A percentile compares a stretch with the other conserved stretches of the same genome.
Evolutionary conservation across 306 rosid species (phyloP).

Genomic region (Malus sylvestris): DNA sequence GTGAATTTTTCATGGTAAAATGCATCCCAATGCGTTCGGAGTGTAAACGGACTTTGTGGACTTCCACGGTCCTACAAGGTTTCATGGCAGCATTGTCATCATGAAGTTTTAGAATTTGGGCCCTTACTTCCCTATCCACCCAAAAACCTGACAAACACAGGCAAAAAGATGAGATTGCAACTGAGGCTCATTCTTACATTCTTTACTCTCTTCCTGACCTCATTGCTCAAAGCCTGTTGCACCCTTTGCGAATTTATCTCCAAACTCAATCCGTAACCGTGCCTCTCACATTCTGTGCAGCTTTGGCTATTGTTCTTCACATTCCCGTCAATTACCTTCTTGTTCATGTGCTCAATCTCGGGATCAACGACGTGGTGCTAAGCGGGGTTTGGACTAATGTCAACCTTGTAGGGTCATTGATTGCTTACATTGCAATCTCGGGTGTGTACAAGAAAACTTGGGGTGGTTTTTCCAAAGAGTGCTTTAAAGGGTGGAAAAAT

Average conservation of each 20-base stretch:
- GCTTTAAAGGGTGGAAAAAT: constrained; percentile 43
- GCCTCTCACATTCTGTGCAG: constrained; percentile 68
- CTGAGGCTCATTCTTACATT: constrained; percentile 59
- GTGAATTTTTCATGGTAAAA: no score
- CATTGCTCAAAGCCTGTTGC: constrained; percentile 60
- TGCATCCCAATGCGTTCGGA: no score
- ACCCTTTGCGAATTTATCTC: constrained; percentile 72
- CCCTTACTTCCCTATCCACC: no score
- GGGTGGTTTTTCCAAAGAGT: constrained; percentile 45
- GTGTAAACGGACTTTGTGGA: no score
- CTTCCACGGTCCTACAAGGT: no score
- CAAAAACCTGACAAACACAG: no score
- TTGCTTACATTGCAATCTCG: constrained; percentile 45
- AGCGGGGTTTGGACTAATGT: constrained; percentile 76
- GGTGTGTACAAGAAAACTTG: constrained; percentile 62
- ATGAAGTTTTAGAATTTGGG: no score
- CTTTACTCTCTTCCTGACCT: constrained; percentile 77
- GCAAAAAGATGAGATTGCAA: constrained; percentile 32
- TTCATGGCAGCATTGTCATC: no score
- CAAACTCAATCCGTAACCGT: constrained; percentile 68
- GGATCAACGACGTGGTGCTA: constrained; percentile 62
- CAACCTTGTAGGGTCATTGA: constrained; percentile 53
- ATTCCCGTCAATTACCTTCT: constrained; percentile 74
- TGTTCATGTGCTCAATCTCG: constrained; percentile 46
- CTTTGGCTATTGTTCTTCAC: constrained; percentile 54